Evolutionary conservation across 2,329 filamentous ascomycete genomes (phyloP), one percentile per base, ranked within the genome.

Genomic region (Trichoderma endophyticum): DNA sequence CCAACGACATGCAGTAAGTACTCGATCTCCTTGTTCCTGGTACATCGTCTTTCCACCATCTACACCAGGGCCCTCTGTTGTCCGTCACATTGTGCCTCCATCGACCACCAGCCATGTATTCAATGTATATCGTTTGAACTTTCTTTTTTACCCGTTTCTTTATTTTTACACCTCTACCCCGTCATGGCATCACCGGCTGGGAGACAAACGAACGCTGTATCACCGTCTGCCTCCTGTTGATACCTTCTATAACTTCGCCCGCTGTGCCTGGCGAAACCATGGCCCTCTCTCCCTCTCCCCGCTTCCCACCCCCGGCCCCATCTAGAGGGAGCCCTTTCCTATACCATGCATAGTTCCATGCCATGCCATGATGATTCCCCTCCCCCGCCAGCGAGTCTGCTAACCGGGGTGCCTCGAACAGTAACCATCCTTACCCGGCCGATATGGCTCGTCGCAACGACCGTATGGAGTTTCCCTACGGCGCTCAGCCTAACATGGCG

Each of bases 1-100:
- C 84, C 76, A 86, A 85, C 82, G 86, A 87, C 75, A 86, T 88
- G 80, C 86, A 88, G 87, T 89, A 83, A 88, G 87, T 88, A 84
- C 79, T 79, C 81, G 79, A 72, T 80, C 73, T 76, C 72, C 72
- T 79, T 80, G 76, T 79, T 74, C 76, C 77, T 74, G 75, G 76
- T 78, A 78, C 79, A 64, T 79, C 72, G 48, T 43, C 73, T 54
- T 65, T 72, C 71, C 73, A 63, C 67, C 72, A 65, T 73, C 73
- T 69, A 75, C 64, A 48, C 73, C 72, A 34, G n/a, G 56, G 54
- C 56, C 65, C 56, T 68, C 65, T 24, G 32, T 36, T 21, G 36
- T 32, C 65, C 54, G 56, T 68, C 65, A 48, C 65, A 26, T 60
- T 60, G 65, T 68, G 54, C 65, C 54, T 59, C 65, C 65, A 48